Conservation (phyloP, 2,329 filamentous ascomycete species). For the Phoma sp. region DNA sequence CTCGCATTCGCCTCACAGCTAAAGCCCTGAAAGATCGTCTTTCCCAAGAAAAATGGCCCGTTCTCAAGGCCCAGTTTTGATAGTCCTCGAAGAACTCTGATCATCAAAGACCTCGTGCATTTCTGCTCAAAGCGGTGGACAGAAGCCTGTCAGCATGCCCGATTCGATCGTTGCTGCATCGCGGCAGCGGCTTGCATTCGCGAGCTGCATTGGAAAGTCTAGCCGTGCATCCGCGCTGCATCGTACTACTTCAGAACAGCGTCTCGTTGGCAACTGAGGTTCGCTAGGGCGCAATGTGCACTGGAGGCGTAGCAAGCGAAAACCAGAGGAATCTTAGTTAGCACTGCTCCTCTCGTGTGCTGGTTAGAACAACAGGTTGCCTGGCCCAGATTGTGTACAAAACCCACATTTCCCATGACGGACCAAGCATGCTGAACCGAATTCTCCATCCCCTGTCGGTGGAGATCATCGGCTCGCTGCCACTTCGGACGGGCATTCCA, state of each 20-base stretch:
- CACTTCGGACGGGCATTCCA: background rate
- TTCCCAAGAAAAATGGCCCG: background rate
- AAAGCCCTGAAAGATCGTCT: background rate
- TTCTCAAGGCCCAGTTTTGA: background rate
- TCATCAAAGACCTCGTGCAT: background rate
- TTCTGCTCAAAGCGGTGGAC: background rate
- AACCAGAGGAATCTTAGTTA: too few relatives aligned
- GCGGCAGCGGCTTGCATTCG: constrained; percentile 15
- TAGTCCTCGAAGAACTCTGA: constrained; percentile 1
- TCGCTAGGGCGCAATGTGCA: constrained; percentile 1
- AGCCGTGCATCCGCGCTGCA: constrained; percentile 12
- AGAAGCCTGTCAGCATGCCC: background rate
- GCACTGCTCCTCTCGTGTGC: too few relatives aligned
- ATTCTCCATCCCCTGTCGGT: background rate
- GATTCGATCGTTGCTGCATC: constrained; percentile 9
- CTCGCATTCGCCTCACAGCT: background rate
- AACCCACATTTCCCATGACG: background rate
- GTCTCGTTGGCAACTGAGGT: background rate
- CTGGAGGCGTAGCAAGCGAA: background rate
- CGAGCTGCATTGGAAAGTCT: constrained; percentile 14
- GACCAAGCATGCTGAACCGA: background rate
- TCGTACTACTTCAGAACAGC: constrained; percentile 24
- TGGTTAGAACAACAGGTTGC: too few relatives aligned
- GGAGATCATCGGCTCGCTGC: background rate
- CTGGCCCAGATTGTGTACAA: background rate